Evolutionary conservation across 345 rosid species (phyloP).

Genomic region (Mangifera indica): DNA sequence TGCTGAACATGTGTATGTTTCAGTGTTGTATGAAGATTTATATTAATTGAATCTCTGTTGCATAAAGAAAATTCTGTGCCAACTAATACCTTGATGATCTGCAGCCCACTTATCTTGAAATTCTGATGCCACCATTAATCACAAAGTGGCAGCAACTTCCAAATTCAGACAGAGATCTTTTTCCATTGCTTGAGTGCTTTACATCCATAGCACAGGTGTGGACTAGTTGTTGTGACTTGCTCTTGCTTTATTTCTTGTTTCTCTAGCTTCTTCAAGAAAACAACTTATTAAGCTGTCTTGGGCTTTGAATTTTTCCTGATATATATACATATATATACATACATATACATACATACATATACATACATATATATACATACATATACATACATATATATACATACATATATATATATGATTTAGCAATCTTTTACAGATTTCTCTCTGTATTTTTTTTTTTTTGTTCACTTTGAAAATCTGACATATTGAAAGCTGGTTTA

Average conservation of each 20-base stretch:
- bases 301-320: neutral
- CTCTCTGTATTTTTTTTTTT: too few species aligned
- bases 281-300: neutral
- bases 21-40: slow-evolving; percentile 1
- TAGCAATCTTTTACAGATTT: too few species aligned
- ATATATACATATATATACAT: neutral
- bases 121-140: slow-evolving; percentile 93
- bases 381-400: too few species aligned
- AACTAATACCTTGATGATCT: slow-evolving; percentile 26
- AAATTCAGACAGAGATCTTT: slow-evolving; percentile 86
- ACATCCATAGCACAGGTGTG: slow-evolving; percentile 92
- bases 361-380: too few species aligned
- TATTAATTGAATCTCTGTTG: neutral
- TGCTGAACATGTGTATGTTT: neutral
- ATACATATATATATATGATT: neutral
- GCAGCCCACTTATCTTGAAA: slow-evolving; percentile 83
- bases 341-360: too few species aligned
- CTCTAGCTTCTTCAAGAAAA: neutral
- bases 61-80: neutral
- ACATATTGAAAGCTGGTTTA: too few species aligned
- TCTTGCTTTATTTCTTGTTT: neutral
- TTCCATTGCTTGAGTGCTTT: slow-evolving; percentile 95
- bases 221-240: neutral
- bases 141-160: slow-evolving; percentile 95
- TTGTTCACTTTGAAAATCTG: too few species aligned